Conservation (phyloP, 108 stramenopile species). For the Cyclostephanos invisitatus region DNA sequence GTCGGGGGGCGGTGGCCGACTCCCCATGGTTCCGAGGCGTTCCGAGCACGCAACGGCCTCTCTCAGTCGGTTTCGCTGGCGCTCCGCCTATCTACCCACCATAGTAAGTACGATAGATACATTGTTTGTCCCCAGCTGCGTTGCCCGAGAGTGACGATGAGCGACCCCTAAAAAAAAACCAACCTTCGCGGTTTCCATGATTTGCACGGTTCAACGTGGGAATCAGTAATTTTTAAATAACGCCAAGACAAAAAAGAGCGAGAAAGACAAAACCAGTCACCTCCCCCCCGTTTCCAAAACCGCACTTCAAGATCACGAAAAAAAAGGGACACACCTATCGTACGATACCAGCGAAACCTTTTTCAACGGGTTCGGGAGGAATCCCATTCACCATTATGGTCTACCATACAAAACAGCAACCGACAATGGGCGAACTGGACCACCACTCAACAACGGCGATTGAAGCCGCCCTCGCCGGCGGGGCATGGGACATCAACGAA, state of each 20-base stretch:
- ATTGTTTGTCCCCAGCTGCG: no score
- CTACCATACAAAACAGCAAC: background rate
- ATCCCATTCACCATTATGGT: background rate
- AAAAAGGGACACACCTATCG: no score
- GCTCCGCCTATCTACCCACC: no score
- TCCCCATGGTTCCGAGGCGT: constrained; percentile 11
- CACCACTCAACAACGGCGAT: background rate
- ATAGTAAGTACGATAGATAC: no score
- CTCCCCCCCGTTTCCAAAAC: no score
- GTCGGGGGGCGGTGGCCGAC: background rate
- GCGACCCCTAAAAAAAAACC: no score
- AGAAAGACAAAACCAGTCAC: background rate
- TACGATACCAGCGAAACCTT: no score
- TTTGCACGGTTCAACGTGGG: background rate
- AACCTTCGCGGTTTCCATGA: no score
- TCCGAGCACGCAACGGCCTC: no score
- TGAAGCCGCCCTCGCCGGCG: background rate
- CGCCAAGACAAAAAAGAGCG: background rate
- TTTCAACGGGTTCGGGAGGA: background rate
- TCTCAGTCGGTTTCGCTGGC: no score
- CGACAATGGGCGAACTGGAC: background rate
- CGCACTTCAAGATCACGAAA: no score
- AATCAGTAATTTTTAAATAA: background rate
- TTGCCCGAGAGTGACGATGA: no score
- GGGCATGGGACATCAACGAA: background rate